Percentiles rank a stretch among this genome's conserved stretches.
Conservation (phyloP, 495 filamentous ascomycete genomes). For the Aspergillus avenaceus region DNA sequence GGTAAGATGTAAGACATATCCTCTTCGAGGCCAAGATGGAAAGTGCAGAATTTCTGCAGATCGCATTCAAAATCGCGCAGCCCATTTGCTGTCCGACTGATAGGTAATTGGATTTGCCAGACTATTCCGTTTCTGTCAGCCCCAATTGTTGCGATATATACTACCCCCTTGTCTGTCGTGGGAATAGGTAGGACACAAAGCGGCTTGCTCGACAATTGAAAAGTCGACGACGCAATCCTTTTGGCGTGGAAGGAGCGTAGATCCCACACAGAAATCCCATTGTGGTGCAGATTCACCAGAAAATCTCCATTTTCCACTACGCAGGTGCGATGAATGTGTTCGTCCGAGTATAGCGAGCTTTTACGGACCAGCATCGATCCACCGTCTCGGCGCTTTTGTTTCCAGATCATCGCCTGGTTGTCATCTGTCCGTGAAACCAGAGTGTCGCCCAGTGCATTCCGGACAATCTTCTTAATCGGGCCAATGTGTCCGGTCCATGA, state of each 20-base stretch:
- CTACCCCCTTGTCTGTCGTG: slow-evolving; percentile 46
- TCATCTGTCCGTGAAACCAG: slow-evolving; percentile 76
- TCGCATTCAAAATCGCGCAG: slow-evolving; percentile 24
- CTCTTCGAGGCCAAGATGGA: slow-evolving; percentile 66
- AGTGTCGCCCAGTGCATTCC: slow-evolving; percentile 74
- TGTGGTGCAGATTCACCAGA: slow-evolving; percentile 75
- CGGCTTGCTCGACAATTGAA: slow-evolving; percentile 64
- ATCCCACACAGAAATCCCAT: slow-evolving; percentile 79
- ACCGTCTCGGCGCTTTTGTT: slow-evolving; percentile 47
- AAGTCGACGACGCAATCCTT: slow-evolving; percentile 55
- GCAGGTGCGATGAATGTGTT: slow-evolving; percentile 80
- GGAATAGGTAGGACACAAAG: slow-evolving; percentile 80
- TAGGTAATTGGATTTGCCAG: slow-evolving; percentile 66
- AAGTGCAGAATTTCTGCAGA: slow-evolving; percentile 65
- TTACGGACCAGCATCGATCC: slow-evolving; percentile 58
- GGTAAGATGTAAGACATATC: slow-evolving; percentile 80
- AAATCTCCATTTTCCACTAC: slow-evolving; percentile 71
- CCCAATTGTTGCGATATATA: slow-evolving; percentile 77
- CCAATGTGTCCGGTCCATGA: slow-evolving; percentile 84
- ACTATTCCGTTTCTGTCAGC: slow-evolving; percentile 80
- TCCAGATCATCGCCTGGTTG: slow-evolving; percentile 82
- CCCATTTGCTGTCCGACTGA: slow-evolving; percentile 15
- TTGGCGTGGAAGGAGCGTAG: slow-evolving; percentile 53
- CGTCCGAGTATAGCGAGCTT: slow-evolving; percentile 62
- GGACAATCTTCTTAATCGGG: slow-evolving; percentile 76